These are phyloP conservation scores for Dendrostoma leiphaemia DNA, from an alignment of 2,329 filamentous ascomycete species.

Conservation along the genomic window DNA sequence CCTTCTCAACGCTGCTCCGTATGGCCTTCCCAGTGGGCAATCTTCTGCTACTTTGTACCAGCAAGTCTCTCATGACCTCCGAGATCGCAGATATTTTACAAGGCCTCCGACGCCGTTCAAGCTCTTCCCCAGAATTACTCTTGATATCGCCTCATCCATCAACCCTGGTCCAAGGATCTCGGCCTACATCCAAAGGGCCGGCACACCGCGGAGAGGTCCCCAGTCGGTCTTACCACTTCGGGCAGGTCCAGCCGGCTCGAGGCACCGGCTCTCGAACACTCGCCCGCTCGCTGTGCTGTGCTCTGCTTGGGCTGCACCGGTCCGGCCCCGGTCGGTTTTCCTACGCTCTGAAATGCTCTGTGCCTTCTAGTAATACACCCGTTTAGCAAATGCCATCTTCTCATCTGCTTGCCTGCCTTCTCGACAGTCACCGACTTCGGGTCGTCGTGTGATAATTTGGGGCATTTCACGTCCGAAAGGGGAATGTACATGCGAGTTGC, in stretches of 20 bases:
- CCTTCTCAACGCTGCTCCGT: too few relatives aligned
- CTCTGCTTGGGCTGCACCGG: not conserved
- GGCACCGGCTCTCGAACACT: conserved; percentile 1
- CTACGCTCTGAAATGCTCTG: too few relatives aligned
- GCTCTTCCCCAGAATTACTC: too few relatives aligned
- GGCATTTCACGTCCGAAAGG: conserved; percentile 3
- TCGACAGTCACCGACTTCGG: conserved; percentile 9
- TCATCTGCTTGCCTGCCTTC: not conserved
- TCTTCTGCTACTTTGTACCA: too few relatives aligned
- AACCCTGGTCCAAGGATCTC: not conserved
- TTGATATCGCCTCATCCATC: not conserved
- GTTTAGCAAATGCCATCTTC: conserved; percentile 3
- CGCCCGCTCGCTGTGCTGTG: too few relatives aligned
- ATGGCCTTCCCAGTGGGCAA: too few relatives aligned
- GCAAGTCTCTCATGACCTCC: too few relatives aligned
- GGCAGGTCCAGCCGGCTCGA: conserved; percentile 16
- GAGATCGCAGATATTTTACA: too few relatives aligned
- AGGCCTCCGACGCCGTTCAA: too few relatives aligned
- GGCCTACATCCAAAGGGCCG: not conserved
- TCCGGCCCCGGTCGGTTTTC: conserved; percentile 3
- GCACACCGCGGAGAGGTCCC: not conserved
- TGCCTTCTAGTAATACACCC: not conserved
- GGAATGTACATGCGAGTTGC: conserved; percentile 20
- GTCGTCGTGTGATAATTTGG: not conserved
- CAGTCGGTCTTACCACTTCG: conserved; percentile 7